A percentile compares a stretch with the other conserved stretches of the same genome.
phyloP scores from a whole-genome alignment of 768 basidiomycete species.

The Rhizopogon vulgaris region DNA sequence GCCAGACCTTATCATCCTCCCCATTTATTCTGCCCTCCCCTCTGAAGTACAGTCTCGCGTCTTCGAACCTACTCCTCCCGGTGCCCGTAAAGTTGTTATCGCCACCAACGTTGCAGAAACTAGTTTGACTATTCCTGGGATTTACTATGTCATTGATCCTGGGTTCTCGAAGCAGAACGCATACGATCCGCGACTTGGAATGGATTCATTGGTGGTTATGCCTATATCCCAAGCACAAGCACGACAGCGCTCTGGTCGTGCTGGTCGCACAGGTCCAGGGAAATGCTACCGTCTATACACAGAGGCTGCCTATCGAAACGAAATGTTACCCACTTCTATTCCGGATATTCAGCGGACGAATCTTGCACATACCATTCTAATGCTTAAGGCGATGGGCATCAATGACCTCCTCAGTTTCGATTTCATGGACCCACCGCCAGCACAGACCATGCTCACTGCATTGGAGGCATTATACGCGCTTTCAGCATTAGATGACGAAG shows the following conservation, averaged over 20 bases:
- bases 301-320: slow-evolving; percentile 96
- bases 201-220: slow-evolving; percentile 98
- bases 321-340: slow-evolving; percentile 96
- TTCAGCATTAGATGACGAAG: slow-evolving; percentile 95
- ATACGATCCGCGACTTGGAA: slow-evolving; percentile 93
- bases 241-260: slow-evolving; percentile 90
- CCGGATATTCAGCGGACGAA: slow-evolving; percentile 98
- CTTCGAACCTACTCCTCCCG: slow-evolving; percentile 96
- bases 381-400: slow-evolving; percentile 98
- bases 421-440: slow-evolving; percentile 99
- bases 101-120: slow-evolving; percentile 99
- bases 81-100: slow-evolving; percentile 97
- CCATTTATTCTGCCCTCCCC: slow-evolving; percentile 96
- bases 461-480: slow-evolving; percentile 91
- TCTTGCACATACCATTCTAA: slow-evolving; percentile 85
- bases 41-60: slow-evolving; percentile 98
- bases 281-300: slow-evolving; percentile 98
- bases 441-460: slow-evolving; percentile 94
- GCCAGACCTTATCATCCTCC: slow-evolving; percentile 92
- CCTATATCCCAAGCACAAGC: slow-evolving; percentile 99
- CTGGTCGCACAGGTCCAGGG: slow-evolving; percentile 95
- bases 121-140: slow-evolving; percentile 95
- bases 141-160: slow-evolving; percentile 98
- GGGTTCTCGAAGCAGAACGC: slow-evolving; percentile 99
- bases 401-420: slow-evolving; percentile 97